Evolutionary conservation across 352 stramenopile genomes (phyloP), one percentile per base, ranked within the genome.

Genomic region (Stramenopiles sp.): DNA sequence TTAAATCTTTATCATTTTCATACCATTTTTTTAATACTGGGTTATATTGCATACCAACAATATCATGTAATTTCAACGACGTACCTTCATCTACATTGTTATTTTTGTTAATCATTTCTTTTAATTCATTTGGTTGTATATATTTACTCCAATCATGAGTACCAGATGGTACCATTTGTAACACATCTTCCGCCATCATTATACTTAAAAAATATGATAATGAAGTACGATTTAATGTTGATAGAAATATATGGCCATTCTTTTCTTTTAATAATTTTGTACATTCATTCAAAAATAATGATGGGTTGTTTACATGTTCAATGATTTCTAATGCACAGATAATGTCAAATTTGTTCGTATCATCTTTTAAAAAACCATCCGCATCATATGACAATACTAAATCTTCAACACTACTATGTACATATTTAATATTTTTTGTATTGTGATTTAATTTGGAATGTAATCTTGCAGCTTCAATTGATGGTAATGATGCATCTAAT

Each of bases 71-170:
- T 27, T 20, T 27, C 53, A 69, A 69, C 20, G 20, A 20, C 53
- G 20, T 69, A 23, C 27, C 20, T 23, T 27, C 53, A 69, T 69
- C 53, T 20, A 20, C 53, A 27, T 27, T 20, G 20, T 23, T 23
- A 23, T 27, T 27, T n/a, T n/a, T n/a, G 27, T 69, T 69, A 23
- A 69, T 69, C 53, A 27, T 27, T 27, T 69, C 53, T 69, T 69
- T 27, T 27, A 69, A 27, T 27, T 69, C 53, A 20, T 69, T 27
- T 69, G 53, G 53, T 27, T 69, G 20, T 69, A 85, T 80, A 81
- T 92, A 94, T 78, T 88, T 83, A 74, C 86, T 81, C 88, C 88
- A 93, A 83, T 91, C 83, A 81, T 94, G 89, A 30, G 89, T 94
- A 29, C 88, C 87, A 23, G 86, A 33, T 13, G 88, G 88, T 63